Evolutionary conservation across 495 filamentous ascomycete genomes (phyloP).

Genomic region (Aspergillus mulundensis): DNA sequence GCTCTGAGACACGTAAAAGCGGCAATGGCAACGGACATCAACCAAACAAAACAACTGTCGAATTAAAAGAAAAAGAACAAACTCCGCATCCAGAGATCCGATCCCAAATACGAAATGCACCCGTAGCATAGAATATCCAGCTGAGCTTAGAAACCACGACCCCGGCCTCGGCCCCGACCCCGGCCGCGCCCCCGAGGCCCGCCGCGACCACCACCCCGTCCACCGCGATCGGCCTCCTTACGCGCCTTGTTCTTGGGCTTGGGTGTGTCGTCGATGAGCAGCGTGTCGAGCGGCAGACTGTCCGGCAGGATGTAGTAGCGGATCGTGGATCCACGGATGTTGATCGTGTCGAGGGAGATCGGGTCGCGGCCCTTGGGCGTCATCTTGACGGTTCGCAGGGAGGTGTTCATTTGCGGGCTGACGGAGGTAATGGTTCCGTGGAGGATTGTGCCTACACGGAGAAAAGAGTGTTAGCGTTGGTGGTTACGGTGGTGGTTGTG

Average conservation of each 20-base stretch:
- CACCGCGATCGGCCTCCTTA: conserved; percentile 78
- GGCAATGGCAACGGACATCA: not conserved
- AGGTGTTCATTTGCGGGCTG: conserved; percentile 94
- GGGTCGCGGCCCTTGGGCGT: conserved; percentile 81
- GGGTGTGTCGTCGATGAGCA: conserved; percentile 90
- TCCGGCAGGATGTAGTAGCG: conserved; percentile 94
- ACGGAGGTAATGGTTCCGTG: conserved; percentile 94
- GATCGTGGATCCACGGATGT: conserved; percentile 88
- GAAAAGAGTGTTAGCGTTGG: not conserved
- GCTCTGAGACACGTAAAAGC: not conserved
- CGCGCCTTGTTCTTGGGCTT: conserved; percentile 99
- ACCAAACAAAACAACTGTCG: not conserved
- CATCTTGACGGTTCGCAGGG: conserved; percentile 92
- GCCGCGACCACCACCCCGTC: conserved; percentile 49
- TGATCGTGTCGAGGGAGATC: conserved; percentile 88
- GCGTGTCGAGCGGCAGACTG: conserved; percentile 86
- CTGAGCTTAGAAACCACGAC: conserved; percentile 52
- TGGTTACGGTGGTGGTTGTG: not conserved
- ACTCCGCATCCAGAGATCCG: conserved; percentile 9
- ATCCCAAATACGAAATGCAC: conserved; percentile 4
- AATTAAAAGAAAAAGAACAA: not conserved
- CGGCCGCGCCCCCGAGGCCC: conserved; percentile 54
- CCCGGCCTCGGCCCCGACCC: conserved; percentile 61
- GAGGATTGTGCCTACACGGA: conserved; percentile 72
- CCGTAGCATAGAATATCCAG: not conserved